Conservation (phyloP, 208 protist genomes). For the Angomonas desouzai region DNA sequence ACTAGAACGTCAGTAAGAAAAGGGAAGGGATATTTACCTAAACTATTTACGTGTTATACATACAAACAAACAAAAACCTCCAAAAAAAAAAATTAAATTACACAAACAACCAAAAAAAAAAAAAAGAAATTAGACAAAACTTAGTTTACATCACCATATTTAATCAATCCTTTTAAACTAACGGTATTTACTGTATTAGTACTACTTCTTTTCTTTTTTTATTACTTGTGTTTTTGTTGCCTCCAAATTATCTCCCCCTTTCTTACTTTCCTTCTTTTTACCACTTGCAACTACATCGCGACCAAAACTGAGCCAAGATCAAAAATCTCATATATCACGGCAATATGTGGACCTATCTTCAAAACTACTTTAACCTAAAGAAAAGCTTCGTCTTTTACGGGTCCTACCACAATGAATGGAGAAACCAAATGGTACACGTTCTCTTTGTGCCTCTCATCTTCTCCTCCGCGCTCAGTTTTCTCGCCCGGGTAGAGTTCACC, state of each 20-base stretch:
- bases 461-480: slow-evolving; percentile 48
- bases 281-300: too few relatives aligned
- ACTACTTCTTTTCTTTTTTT: slow-evolving; percentile 11
- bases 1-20: slow-evolving; percentile 24
- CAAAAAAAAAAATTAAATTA: too few relatives aligned
- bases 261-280: neutral
- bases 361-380: slow-evolving; percentile 56
- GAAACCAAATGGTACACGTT: slow-evolving; percentile 75
- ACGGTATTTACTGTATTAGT: too few relatives aligned
- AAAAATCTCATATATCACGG: too few relatives aligned
- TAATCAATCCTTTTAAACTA: too few relatives aligned
- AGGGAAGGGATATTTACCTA: neutral
- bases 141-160: too few relatives aligned
- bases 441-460: slow-evolving; percentile 73
- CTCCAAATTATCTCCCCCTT: slow-evolving; percentile 3
- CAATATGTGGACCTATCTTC: slow-evolving; percentile 37
- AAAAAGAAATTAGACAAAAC: too few relatives aligned
- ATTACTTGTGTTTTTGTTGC: slow-evolving; percentile 2
- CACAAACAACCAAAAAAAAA: too few relatives aligned
- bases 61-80: neutral
- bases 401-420: slow-evolving; percentile 52
- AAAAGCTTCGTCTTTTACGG: slow-evolving; percentile 74
- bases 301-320: too few relatives aligned
- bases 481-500: slow-evolving; percentile 30
- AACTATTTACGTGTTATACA: neutral